A percentile compares a stretch with the other conserved stretches of the same genome.
Evolutionary conservation across 2,329 filamentous ascomycete species (phyloP).

Genomic region (Exophiala lecanii-corni): DNA sequence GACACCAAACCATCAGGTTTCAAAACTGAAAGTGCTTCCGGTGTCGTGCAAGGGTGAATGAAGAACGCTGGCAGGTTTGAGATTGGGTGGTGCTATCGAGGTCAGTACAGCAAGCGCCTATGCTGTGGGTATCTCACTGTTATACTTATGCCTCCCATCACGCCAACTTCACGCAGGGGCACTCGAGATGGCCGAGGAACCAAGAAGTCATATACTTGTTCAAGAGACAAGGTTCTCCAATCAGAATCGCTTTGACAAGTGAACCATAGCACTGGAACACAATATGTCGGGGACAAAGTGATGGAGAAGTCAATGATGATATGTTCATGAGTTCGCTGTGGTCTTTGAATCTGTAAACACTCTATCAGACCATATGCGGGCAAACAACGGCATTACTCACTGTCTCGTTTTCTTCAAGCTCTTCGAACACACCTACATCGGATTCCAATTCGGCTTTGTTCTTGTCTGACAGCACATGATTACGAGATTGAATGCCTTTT

Average conservation of each 20-base stretch:
- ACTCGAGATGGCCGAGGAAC: slow-evolving; percentile 63
- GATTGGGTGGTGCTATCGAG: slow-evolving; percentile 71
- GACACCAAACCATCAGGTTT: slow-evolving; percentile 37
- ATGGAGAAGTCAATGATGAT: slow-evolving; percentile 63
- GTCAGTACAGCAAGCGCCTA: slow-evolving; percentile 13
- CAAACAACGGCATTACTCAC: slow-evolving; percentile 13
- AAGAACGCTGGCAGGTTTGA: slow-evolving; percentile 78
- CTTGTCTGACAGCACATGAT: too few species aligned
- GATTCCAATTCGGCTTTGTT: not conserved
- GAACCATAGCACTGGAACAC: slow-evolving; percentile 73
- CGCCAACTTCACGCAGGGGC: slow-evolving; percentile 56
- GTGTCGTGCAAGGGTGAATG: slow-evolving; percentile 86
- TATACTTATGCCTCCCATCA: slow-evolving; percentile 69
- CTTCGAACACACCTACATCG: not conserved
- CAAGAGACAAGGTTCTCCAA: slow-evolving; percentile 56
- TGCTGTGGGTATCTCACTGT: slow-evolving; percentile 54
- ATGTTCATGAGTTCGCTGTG: slow-evolving; percentile 1
- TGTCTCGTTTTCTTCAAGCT: not conserved
- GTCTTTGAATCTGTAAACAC: not conserved
- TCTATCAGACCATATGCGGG: not conserved
- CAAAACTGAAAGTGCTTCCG: slow-evolving; percentile 69
- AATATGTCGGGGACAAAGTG: slow-evolving; percentile 69
- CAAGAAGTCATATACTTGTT: slow-evolving; percentile 65
- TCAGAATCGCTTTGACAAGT: slow-evolving; percentile 55
- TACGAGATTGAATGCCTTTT: not conserved